Percentiles rank a stretch among this genome's conserved stretches.
These are phyloP conservation scores for Diversispora eburnea DNA, from an alignment of 192 early-diverging fungal species.

Conservation along the genomic window DNA sequence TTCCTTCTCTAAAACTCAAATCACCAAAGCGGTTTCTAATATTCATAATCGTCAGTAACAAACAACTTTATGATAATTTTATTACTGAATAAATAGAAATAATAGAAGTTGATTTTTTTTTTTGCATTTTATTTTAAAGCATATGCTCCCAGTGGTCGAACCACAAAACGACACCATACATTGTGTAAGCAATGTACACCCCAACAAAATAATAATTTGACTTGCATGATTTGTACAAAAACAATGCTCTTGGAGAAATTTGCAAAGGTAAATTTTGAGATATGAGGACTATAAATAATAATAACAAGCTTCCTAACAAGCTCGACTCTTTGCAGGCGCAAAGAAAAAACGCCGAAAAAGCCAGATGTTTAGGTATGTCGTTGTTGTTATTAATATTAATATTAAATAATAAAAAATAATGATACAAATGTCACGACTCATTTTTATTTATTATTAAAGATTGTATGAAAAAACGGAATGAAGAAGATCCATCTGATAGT, in stretches of 20 bases:
- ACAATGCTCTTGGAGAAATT: conserved; percentile 33
- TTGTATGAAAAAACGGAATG: conserved; percentile 43
- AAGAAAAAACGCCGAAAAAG: conserved; percentile 42
- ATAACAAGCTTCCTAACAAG: neutral
- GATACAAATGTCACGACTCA: neutral
- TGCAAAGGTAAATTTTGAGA: conserved; percentile 36
- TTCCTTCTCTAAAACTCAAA: conserved; percentile 40
- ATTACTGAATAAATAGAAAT: neutral
- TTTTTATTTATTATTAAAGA: neutral
- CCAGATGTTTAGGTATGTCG: conserved; percentile 32
- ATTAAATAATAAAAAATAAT: neutral
- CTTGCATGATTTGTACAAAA: conserved; percentile 42
- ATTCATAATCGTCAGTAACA: conserved; percentile 32
- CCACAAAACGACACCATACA: conserved; percentile 34
- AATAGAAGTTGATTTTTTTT: neutral
- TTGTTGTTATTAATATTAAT: neutral
- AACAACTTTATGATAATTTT: neutral
- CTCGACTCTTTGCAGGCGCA: conserved; percentile 31
- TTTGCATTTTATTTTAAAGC: conserved; percentile 15
- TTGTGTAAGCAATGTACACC: conserved; percentile 44
- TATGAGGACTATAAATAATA: neutral
- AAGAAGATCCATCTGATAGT: conserved; percentile 37
- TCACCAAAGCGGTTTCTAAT: conserved; percentile 37
- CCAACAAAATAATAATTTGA: conserved; percentile 31
- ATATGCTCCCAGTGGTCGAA: conserved; percentile 33